phyloP scores from a whole-genome alignment of 345 rosid genomes.

The Salix dunnii region DNA sequence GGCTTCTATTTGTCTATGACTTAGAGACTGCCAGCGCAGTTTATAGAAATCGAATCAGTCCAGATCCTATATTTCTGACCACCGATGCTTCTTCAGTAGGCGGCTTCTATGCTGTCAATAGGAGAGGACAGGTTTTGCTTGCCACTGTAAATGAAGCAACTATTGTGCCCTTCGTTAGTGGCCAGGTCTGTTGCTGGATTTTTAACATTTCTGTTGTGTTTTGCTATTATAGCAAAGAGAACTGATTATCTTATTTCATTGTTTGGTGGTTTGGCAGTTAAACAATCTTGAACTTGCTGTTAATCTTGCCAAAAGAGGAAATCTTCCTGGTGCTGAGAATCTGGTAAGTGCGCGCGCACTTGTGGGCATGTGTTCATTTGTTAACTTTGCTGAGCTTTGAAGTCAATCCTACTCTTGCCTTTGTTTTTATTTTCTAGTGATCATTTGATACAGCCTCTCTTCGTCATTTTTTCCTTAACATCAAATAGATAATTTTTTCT shows the following conservation, averaged over 20 bases:
- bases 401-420: neutral
- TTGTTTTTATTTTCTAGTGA: neutral
- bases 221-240: neutral
- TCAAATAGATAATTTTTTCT: neutral
- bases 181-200: slow-evolving; percentile 54
- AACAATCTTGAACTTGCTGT: slow-evolving; percentile 96
- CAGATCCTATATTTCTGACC: slow-evolving; percentile 94
- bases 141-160: slow-evolving; percentile 94
- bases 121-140: slow-evolving; percentile 46
- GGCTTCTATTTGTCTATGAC: slow-evolving; percentile 90
- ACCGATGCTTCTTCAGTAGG: slow-evolving; percentile 86
- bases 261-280: slow-evolving; percentile 39
- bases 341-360: slow-evolving; percentile 40
- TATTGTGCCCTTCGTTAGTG: slow-evolving; percentile 86
- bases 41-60: slow-evolving; percentile 90
- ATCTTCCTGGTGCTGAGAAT: slow-evolving; percentile 98
- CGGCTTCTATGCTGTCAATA: slow-evolving; percentile 85
- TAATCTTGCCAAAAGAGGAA: slow-evolving; percentile 95
- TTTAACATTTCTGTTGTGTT: neutral
- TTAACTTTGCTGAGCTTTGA: neutral
- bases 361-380: neutral
- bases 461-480: neutral
- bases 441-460: neutral
- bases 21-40: slow-evolving; percentile 93
- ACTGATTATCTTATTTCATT: neutral